Conservation (phyloP, 345 rosid species). For the Salix dunnii region DNA sequence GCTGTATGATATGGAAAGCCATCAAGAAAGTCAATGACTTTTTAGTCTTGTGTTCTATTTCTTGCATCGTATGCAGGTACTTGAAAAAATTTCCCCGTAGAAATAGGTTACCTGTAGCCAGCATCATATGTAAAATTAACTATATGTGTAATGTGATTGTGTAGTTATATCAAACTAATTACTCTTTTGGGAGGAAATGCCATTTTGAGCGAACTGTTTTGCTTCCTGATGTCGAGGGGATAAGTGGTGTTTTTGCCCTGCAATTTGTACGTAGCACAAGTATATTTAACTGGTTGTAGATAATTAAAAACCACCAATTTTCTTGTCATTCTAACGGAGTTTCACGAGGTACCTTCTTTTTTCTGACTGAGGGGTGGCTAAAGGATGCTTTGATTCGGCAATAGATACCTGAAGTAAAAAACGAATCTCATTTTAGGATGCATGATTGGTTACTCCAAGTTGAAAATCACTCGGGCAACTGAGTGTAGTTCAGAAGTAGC, state of each 20-base stretch:
- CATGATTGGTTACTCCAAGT: neutral
- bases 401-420: slow-evolving; percentile 41
- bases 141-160: neutral
- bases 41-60: too few relatives aligned
- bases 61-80: too few relatives aligned
- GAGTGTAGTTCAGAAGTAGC: neutral
- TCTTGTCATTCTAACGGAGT: neutral
- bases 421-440: slow-evolving; percentile 11
- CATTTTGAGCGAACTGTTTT: slow-evolving; percentile 58
- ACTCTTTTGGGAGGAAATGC: slow-evolving; percentile 75
- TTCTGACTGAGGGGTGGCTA: slow-evolving; percentile 55
- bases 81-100: too few relatives aligned
- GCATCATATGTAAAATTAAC: too few relatives aligned
- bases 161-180: slow-evolving; percentile 23
- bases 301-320: neutral
- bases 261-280: slow-evolving; percentile 9
- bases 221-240: slow-evolving; percentile 41
- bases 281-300: neutral
- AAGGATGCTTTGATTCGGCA: slow-evolving; percentile 32
- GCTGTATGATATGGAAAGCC: too few relatives aligned
- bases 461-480: neutral
- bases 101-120: too few relatives aligned
- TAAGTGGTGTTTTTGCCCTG: slow-evolving; percentile 47
- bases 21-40: too few relatives aligned
- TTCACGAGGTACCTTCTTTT: slow-evolving; percentile 40